Percentiles rank a stretch among this genome's conserved stretches.
These are phyloP conservation scores for Stellera chamaejasme DNA, from an alignment of 345 rosid species.

Conservation along the genomic window DNA sequence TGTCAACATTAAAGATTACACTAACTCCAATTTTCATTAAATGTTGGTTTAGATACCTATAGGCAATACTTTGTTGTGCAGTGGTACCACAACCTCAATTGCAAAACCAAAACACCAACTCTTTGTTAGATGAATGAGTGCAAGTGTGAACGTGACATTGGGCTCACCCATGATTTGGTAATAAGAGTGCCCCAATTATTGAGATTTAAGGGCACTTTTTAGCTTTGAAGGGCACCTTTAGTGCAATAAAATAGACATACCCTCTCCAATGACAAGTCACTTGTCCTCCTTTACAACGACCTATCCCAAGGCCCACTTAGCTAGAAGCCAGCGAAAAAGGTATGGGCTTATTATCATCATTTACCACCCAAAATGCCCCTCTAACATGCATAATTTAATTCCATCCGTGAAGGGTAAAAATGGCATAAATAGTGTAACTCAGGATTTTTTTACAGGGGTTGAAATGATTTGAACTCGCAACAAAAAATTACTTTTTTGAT, in stretches of 20 bases:
- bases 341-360: background rate
- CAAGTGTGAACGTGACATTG: background rate
- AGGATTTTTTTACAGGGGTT: no score
- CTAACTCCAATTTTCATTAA: no score
- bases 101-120: no score
- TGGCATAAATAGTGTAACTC: background rate
- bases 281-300: background rate
- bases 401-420: slow-evolving; percentile 1
- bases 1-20: no score
- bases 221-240: background rate
- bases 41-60: no score
- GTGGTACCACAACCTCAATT: no score
- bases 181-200: background rate
- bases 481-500: no score
- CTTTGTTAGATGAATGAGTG: no score
- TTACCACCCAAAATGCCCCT: slow-evolving; percentile 1
- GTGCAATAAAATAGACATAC: background rate
- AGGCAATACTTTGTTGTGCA: no score
- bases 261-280: background rate
- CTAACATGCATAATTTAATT: background rate
- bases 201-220: background rate
- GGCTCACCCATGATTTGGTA: background rate
- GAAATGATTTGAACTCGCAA: no score
- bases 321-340: background rate
- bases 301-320: background rate